Conservation (phyloP, 805 yeast genomes). For the Pichia deserticola region DNA sequence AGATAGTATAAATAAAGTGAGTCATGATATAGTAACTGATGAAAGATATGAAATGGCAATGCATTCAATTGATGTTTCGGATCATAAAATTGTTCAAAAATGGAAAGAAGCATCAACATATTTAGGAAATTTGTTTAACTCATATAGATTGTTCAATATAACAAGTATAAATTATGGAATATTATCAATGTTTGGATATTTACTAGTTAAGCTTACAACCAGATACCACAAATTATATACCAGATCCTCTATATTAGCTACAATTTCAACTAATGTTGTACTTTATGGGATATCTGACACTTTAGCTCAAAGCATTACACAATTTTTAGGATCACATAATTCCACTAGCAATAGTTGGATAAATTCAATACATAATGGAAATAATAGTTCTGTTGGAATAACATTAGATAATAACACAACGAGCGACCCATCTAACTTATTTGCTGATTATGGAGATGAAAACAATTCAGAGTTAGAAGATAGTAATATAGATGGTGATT, state of each 20-base stretch:
- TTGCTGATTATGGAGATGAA: conserved; percentile 30
- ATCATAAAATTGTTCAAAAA: not conserved
- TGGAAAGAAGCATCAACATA: not conserved
- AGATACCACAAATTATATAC: conserved; percentile 56
- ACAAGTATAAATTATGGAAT: conserved; percentile 53
- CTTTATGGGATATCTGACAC: conserved; percentile 88
- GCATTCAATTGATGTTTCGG: not conserved
- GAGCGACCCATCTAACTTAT: conserved; percentile 12
- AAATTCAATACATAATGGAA: not conserved
- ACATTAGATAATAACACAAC: not conserved
- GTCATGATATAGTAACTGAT: not conserved
- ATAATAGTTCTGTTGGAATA: not conserved
- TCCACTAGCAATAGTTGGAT: not conserved
- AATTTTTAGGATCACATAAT: not conserved
- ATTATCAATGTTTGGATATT: conserved; percentile 38
- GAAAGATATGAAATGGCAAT: not conserved
- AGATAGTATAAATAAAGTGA: not conserved
- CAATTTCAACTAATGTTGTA: conserved; percentile 70
- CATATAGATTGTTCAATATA: conserved; percentile 33
- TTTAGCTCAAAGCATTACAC: conserved; percentile 67
- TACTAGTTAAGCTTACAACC: conserved; percentile 47
- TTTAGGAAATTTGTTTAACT: conserved; percentile 11
- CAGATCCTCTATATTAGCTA: conserved; percentile 63
- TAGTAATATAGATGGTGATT: not conserved
- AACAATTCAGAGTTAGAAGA: not conserved